phyloP scores from a whole-genome alignment of 805 yeast genomes.

The Zygosaccharomyces pseudorouxii region DNA sequence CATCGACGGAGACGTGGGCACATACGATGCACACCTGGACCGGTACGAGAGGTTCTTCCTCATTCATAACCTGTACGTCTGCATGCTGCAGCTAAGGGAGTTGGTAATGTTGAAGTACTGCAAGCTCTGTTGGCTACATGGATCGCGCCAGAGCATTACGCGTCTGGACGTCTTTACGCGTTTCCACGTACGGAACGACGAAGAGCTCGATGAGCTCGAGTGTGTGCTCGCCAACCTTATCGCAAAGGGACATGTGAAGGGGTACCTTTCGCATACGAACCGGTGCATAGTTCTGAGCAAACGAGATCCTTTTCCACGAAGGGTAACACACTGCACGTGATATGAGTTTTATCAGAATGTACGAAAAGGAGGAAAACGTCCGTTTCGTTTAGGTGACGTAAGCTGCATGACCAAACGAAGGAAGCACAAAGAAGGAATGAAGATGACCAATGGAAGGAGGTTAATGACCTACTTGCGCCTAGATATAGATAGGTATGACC shows the following conservation, averaged over 20 bases:
- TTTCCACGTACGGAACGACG: constrained; percentile 51
- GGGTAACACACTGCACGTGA: constrained; percentile 13
- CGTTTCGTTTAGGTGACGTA: background rate
- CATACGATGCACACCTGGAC: constrained; percentile 44
- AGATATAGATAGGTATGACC: background rate
- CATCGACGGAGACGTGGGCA: constrained; percentile 49
- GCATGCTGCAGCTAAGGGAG: constrained; percentile 49
- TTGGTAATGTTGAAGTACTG: constrained; percentile 50
- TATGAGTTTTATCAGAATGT: background rate
- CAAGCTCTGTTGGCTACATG: constrained; percentile 31
- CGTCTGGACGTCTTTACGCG: constrained; percentile 32
- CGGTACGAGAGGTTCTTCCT: constrained; percentile 49
- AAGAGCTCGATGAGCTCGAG: constrained; percentile 53
- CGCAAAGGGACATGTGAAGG: constrained; percentile 57
- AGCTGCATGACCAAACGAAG: background rate
- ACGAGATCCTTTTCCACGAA: constrained; percentile 62
- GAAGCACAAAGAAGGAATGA: background rate
- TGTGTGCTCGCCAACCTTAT: constrained; percentile 66
- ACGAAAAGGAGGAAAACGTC: background rate
- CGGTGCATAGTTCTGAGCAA: constrained; percentile 72
- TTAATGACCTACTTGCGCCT: constrained; percentile 1
- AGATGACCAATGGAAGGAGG: background rate
- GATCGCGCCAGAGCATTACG: constrained; percentile 1
- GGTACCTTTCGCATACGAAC: constrained; percentile 75
- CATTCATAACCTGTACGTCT: constrained; percentile 54